phyloP scores from a whole-genome alignment of 2,329 filamentous ascomycete genomes.

The Furcasterigmium furcatum region DNA sequence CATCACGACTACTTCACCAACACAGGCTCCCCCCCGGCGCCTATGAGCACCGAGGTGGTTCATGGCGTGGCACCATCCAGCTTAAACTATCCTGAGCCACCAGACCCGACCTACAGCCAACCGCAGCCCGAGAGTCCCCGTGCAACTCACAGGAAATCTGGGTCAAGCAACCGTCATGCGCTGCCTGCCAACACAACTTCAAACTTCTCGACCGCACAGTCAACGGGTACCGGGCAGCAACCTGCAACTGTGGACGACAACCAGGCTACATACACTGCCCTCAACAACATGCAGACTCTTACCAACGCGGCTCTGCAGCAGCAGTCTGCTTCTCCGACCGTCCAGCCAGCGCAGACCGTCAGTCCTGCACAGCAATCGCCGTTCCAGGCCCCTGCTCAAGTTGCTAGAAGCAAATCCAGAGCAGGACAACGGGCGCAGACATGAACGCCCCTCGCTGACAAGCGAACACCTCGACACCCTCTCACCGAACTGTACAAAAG shows the following conservation, averaged over 20 bases:
- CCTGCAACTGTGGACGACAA: not conserved
- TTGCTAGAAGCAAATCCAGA: conserved; percentile 25
- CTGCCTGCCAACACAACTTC: not conserved
- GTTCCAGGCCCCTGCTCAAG: conserved; percentile 17
- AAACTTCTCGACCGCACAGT: not conserved
- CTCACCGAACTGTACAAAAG: conserved; percentile 25
- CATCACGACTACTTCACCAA: conserved; percentile 24
- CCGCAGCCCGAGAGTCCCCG: not conserved
- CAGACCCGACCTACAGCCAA: not conserved
- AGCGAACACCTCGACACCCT: conserved; percentile 12
- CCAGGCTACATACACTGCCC: not conserved
- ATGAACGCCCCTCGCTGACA: conserved; percentile 21
- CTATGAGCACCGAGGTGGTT: conserved; percentile 7
- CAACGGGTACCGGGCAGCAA: not conserved
- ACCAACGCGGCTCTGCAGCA: conserved; percentile 17
- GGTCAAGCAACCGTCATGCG: not conserved
- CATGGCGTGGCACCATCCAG: conserved; percentile 1
- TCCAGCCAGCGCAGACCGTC: conserved; percentile 14
- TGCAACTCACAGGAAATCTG: not conserved
- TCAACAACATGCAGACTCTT: conserved; percentile 13
- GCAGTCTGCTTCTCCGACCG: conserved; percentile 23
- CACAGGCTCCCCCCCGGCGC: conserved; percentile 17
- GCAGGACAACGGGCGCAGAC: conserved; percentile 28
- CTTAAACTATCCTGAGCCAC: conserved; percentile 6
- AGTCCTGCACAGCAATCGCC: conserved; percentile 25